phyloP scores from a whole-genome alignment of 257 asterid species.

The Fraxinus cuspidata region DNA sequence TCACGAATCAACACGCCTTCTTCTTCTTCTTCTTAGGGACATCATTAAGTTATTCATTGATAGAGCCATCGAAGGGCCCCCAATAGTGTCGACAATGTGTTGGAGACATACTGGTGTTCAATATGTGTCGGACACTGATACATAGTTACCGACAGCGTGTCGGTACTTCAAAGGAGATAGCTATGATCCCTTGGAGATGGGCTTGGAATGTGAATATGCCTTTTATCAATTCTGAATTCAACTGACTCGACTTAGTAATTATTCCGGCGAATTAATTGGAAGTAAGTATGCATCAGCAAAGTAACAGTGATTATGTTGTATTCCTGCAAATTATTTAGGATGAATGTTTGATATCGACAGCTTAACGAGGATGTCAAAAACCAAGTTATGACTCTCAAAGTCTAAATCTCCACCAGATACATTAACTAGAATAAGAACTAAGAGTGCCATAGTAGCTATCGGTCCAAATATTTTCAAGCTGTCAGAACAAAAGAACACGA shows the following conservation, averaged over 20 bases:
- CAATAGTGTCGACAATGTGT: no score
- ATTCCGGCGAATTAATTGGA: no score
- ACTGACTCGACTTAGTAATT: no score
- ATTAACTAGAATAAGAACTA: conserved; percentile 91
- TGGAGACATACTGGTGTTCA: no score
- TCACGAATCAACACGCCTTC: no score
- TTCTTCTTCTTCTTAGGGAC: no score
- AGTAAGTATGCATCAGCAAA: no score
- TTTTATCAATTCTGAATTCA: conserved; percentile 58
- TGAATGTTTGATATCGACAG: conserved; percentile 91
- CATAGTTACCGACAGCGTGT: no score
- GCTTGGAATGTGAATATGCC: conserved; percentile 30
- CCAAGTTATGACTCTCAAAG: conserved; percentile 74
- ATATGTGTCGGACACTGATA: no score
- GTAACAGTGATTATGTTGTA: no score
- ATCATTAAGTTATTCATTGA: no score
- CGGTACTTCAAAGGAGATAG: conserved; percentile 22
- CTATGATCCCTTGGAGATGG: conserved; percentile 50
- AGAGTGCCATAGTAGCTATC: conserved; percentile 69
- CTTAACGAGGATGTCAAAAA: conserved; percentile 84
- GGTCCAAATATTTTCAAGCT: conserved; percentile 89
- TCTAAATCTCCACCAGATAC: conserved; percentile 65
- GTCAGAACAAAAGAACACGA: conserved; percentile 23
- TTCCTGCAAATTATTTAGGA: conserved; percentile 24
- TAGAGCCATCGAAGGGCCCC: no score